Percentiles rank a stretch among this genome's conserved stretches.
phyloP scores from a whole-genome alignment of 2,329 filamentous ascomycete species.

The Diaporthe citriasiana region DNA sequence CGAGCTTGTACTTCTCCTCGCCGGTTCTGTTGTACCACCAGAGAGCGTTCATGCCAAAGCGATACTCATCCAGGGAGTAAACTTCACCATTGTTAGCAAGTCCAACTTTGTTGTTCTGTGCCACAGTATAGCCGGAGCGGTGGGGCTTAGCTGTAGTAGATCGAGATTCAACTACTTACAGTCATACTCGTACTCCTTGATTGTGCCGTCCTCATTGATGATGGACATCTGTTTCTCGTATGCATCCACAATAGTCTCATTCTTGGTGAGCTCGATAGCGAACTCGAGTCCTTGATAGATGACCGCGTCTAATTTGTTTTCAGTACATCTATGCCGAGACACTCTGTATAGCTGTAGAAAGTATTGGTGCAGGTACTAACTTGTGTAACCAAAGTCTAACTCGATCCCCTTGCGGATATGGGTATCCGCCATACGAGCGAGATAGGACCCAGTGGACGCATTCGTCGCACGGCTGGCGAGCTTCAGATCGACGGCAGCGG shows the following conservation, averaged over 20 bases:
- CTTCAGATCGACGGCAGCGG: conserved; percentile 78
- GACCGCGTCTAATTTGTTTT: conserved; percentile 46
- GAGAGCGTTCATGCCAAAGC: conserved; percentile 57
- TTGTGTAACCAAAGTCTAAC: conserved; percentile 53
- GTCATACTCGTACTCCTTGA: conserved; percentile 55
- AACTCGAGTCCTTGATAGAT: conserved; percentile 56
- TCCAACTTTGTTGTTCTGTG: neutral
- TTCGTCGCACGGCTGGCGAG: conserved; percentile 82
- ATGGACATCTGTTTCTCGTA: conserved; percentile 54
- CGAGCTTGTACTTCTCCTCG: conserved; percentile 55
- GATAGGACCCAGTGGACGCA: conserved; percentile 73
- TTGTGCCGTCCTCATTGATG: conserved; percentile 55
- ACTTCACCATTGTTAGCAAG: conserved; percentile 35
- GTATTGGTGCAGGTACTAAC: neutral
- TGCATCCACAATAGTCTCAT: conserved; percentile 53
- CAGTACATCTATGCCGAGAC: neutral
- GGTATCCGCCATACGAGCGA: conserved; percentile 53
- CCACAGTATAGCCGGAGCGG: neutral
- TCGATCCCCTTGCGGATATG: conserved; percentile 50
- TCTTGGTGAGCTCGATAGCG: conserved; percentile 53
- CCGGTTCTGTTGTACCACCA: conserved; percentile 54
- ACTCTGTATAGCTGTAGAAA: neutral
- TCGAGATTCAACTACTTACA: conserved; percentile 40
- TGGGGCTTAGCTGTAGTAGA: neutral
- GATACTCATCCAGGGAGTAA: conserved; percentile 58